Evolutionary conservation across 2,329 filamentous ascomycete genomes (phyloP), one percentile per base, ranked within the genome.

Genomic region (Bimuria novae-zelandiae): DNA sequence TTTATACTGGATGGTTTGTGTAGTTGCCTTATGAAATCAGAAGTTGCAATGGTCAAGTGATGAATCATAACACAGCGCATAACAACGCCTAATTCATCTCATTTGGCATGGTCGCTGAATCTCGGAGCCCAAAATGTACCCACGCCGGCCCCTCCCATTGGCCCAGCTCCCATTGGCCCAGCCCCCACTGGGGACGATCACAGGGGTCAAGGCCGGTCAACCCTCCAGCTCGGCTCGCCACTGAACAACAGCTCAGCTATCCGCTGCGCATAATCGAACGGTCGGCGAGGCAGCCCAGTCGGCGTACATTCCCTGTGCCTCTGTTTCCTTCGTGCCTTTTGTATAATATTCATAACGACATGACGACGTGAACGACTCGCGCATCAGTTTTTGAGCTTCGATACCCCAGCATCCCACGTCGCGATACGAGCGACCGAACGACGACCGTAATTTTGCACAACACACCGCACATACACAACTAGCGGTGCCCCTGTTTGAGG

Each of bases 191-290:
- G 27, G 27, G 52, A 45, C 40, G 40, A 22, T 27, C 39, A 44
- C 32, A 35, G 44, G 42, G 43, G 43, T 16, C 19, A 17, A 36
- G 42, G 30, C 36, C 22, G 37, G 45, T 40, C 51, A 47, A 43
- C n/a, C n/a, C 49, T 52, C 52, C 49, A 48, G 48, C 40, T 47
- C 52, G 46, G 45, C 45, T 59, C 51, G 48, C 51, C 57, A 59
- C 61, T 54, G 56, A 46, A 50, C 57, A 62, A 56, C 60, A 63
- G 60, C 54, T 62, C 64, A 69, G 66, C 66, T 64, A 56, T 55
- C 27, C 44, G 39, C 48, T 44, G 49, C 52, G 52, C 52, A 54
- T 54, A 46, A 45, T 51, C 53, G 41, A 47, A 30, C 43, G 42
- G 42, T 36, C 40, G 50, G 37, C 37, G 49, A 49, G 42, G 45